Evolutionary conservation across 2,329 filamentous ascomycete genomes (phyloP), one percentile per base, ranked within the genome.

Genomic region (Cyphellophora attinorum): DNA sequence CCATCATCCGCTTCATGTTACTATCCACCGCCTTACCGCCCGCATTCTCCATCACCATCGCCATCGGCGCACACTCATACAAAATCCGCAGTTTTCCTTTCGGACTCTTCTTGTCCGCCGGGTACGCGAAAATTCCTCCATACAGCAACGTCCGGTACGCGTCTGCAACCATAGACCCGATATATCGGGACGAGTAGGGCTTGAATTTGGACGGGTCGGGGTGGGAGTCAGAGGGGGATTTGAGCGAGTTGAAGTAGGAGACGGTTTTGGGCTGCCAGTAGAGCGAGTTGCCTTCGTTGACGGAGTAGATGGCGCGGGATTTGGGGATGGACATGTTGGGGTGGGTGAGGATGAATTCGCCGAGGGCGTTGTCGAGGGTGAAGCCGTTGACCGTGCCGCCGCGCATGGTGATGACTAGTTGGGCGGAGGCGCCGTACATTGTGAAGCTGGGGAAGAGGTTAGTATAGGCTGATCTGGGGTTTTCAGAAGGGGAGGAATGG

Each of bases 21-120:
- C 83, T 88, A 64, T 96, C 81, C 36, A 98, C 68, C 12, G 91
- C 91, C 61, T 93, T 79, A 41, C 91, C 91, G 50, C 91, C 91
- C 51, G 91, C 91, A 64, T 98, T 95, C 65, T 98, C 91, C 60
- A 98, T 96, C 5, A 98, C 76, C 80, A 96, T 83, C 15, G 91
- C 91, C 91, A 98, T 98, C 25, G 91, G 91, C 11, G 91, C 91
- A 58, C 91, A 98, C 68, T 98, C 91, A 64, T 98, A 98, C 51
- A 98, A 60, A 49, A 98, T 98, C 47, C 91, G 76, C 49, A 98
- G 74, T 71, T 98, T 98, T 50, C 91, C 91, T 76, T 96, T 98
- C 46, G 88, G 85, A 55, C 82, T 93, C 79, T 98, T 96, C 70
- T 88, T 93, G 57, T 98, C 91, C 11, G 89, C 85, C 0, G 91